phyloP scores from a whole-genome alignment of 2,329 filamentous ascomycete genomes.

The Aureobasidium melanogenum region DNA sequence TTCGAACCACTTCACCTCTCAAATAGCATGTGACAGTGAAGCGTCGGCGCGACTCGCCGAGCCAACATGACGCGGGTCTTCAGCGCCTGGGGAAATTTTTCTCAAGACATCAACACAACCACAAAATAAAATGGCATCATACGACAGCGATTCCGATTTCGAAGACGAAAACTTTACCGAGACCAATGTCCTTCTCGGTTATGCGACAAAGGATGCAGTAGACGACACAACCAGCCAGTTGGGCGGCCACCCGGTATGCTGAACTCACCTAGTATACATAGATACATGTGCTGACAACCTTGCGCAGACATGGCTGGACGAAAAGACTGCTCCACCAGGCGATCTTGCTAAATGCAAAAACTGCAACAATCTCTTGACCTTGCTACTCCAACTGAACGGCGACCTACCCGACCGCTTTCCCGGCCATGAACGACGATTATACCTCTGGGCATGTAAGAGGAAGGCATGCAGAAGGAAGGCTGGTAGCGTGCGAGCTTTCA shows the following conservation, averaged over 20 bases:
- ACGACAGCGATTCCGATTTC: slow-evolving; percentile 67
- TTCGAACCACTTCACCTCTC: not conserved
- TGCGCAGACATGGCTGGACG: slow-evolving; percentile 66
- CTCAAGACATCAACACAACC: not conserved
- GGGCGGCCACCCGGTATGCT: slow-evolving; percentile 73
- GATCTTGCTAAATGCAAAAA: slow-evolving; percentile 75
- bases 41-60: not conserved
- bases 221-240: slow-evolving; percentile 81
- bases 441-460: slow-evolving; percentile 72
- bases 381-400: slow-evolving; percentile 84
- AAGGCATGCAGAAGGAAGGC: slow-evolving; percentile 73
- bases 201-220: slow-evolving; percentile 68
- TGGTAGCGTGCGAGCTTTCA: slow-evolving; percentile 68
- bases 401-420: slow-evolving; percentile 82
- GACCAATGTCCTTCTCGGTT: slow-evolving; percentile 85
- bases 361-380: slow-evolving; percentile 73
- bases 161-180: slow-evolving; percentile 61
- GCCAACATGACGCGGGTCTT: slow-evolving; percentile 2
- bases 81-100: slow-evolving; percentile 2
- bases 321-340: slow-evolving; percentile 61
- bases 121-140: slow-evolving; percentile 52
- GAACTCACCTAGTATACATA: not conserved
- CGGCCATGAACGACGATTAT: slow-evolving; percentile 77
- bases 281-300: not conserved
- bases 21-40: slow-evolving; percentile 2